phyloP scores from a whole-genome alignment of 352 stramenopile genomes.

The Pythium rishiriense region DNA sequence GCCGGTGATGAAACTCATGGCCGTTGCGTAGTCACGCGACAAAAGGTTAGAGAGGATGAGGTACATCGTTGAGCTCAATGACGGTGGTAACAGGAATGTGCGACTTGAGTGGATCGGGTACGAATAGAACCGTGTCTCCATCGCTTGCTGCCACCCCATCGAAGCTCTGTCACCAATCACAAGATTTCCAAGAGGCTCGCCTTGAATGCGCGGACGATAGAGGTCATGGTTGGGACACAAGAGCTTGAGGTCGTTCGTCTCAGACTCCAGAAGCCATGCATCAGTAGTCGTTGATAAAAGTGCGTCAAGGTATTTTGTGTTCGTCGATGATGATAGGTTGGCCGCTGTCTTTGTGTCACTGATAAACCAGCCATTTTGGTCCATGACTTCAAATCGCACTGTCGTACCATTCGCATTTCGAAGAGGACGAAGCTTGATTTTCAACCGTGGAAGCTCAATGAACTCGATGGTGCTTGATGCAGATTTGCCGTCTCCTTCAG shows the following conservation, averaged over 20 bases:
- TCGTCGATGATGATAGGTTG: conserved; percentile 18
- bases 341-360: conserved; percentile 44
- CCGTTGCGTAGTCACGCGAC: conserved; percentile 92
- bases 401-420: conserved; percentile 37
- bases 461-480: conserved; percentile 82
- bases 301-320: conserved; percentile 51
- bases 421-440: conserved; percentile 92
- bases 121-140: conserved; percentile 95
- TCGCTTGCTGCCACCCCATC: conserved; percentile 82
- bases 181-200: conserved; percentile 79
- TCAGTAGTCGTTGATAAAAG: conserved; percentile 58
- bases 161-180: conserved; percentile 80
- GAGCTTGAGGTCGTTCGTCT: conserved; percentile 76
- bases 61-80: conserved; percentile 96
- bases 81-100: conserved; percentile 94
- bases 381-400: conserved; percentile 67
- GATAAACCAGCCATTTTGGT: conserved; percentile 86
- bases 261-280: conserved; percentile 73
- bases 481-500: not conserved
- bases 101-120: conserved; percentile 98
- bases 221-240: conserved; percentile 84
- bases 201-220: conserved; percentile 69
- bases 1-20: conserved; percentile 95
- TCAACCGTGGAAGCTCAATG: conserved; percentile 97
- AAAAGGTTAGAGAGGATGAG: conserved; percentile 98